These are phyloP conservation scores for Rhizoclosmatium sp. DNA, from an alignment of 192 early-diverging fungal species.

Conservation along the genomic window DNA sequence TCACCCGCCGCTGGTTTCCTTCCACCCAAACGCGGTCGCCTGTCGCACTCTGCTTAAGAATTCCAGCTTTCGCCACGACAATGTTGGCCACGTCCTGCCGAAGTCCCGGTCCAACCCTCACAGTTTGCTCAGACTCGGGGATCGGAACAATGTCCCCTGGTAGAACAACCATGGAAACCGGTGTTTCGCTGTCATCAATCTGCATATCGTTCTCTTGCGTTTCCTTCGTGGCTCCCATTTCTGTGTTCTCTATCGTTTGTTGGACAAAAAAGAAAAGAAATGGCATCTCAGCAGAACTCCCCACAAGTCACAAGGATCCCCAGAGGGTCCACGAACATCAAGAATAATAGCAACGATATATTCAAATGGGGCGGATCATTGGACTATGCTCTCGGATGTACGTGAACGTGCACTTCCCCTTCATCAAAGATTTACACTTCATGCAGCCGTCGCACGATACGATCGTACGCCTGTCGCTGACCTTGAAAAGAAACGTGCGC, in stretches of 20 bases:
- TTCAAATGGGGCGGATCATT: slow-evolving; percentile 49
- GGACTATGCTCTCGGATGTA: slow-evolving; percentile 38
- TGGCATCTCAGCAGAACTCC: not conserved
- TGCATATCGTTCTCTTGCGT: slow-evolving; percentile 13
- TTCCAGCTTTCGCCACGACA: slow-evolving; percentile 76
- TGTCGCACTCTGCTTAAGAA: slow-evolving; percentile 59
- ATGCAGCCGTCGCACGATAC: slow-evolving; percentile 16
- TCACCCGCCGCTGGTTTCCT: slow-evolving; percentile 78
- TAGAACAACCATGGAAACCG: slow-evolving; percentile 15
- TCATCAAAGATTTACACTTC: not conserved
- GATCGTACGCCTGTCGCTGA: slow-evolving; percentile 45
- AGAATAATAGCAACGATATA: slow-evolving; percentile 49
- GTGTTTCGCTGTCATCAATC: slow-evolving; percentile 31
- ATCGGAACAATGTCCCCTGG: slow-evolving; percentile 16
- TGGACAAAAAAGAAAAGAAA: slow-evolving; percentile 3
- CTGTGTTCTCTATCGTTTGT: not conserved
- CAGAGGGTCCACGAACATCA: slow-evolving; percentile 33
- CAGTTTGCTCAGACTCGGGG: slow-evolving; percentile 19
- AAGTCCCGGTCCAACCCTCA: slow-evolving; percentile 86
- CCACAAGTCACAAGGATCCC: not conserved
- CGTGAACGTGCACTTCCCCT: not conserved
- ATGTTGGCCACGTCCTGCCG: slow-evolving; percentile 70
- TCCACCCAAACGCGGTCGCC: slow-evolving; percentile 83
- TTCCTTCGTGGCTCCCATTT: not conserved
- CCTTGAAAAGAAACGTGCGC: slow-evolving; percentile 33